Base-by-base conservation (phyloP, 2,329 filamentous ascomycete species). In the Daldinia eschscholtzii region DNA sequence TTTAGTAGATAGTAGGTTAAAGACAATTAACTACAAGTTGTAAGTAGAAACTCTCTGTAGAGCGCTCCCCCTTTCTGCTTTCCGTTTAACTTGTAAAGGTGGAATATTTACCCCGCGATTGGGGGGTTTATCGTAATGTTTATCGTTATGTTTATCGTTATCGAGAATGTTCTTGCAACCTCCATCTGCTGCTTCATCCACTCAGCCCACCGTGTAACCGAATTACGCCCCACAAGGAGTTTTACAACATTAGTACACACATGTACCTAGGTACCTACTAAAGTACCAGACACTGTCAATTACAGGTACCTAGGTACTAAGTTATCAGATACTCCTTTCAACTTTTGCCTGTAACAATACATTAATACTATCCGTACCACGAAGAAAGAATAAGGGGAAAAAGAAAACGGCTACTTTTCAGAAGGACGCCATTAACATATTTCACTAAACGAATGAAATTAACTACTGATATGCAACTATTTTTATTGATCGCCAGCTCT, bases 91-190 rank as follows among this genome's bases (percentile, higher is more conserved):
- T 33, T 61, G 50, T 44, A 28, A 41, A 68, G 42, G 50, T 68
- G 42, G 50, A 50, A 52, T 58, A 48, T 15, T 15, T 68, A 59
- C 68, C 68, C 68, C 68, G 68, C 68, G 64, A 61, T 70, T 61
- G 23, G 33, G 57, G 48, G 63, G 23, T 44, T 56, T 65, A 61
- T 57, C 28, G 15, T 2, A 23, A 23, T 23, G 20, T 26, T 28
- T 28, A 42, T 62, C 23, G 46, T 48, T 44, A 20, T 44, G n/a
- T n/a, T 39, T 50, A 61, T 66, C 52, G 62, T 55, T 68, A 70
- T 68, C 68, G 68, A 68, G 68, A 70, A 70, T 58, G 56, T 70
- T 68, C 67, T 52, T 35, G 55, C 23, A 57, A n/a, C 23, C 33
- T 57, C 53, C 20, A 57, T 39, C 13, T 39, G 35, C 13, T 39